phyloP scores from a whole-genome alignment of 768 basidiomycete genomes.

The Strobilomyces echinocephalus region DNA sequence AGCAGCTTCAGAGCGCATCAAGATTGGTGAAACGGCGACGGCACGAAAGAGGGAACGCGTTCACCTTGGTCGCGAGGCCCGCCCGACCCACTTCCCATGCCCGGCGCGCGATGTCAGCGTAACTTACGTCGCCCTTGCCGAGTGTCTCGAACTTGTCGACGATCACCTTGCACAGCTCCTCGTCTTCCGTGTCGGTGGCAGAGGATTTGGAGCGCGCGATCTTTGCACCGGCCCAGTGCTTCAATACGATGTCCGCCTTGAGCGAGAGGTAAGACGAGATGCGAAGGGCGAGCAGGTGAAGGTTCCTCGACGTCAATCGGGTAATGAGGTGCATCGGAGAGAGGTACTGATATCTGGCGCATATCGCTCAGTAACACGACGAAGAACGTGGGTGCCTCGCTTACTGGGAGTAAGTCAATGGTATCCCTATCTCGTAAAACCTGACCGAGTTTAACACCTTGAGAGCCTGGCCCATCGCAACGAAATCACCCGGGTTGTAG shows the following conservation, averaged over 20 bases:
- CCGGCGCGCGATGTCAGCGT: constrained; percentile 89
- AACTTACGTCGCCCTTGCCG: constrained; percentile 76
- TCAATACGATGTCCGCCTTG: constrained; percentile 81
- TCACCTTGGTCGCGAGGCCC: constrained; percentile 79
- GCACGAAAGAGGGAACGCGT: neutral
- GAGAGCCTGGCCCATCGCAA: constrained; percentile 86
- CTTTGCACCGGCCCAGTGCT: constrained; percentile 95
- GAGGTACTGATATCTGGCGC: constrained; percentile 67
- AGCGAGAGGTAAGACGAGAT: constrained; percentile 81
- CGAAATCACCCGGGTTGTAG: constrained; percentile 88
- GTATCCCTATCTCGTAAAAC: constrained; percentile 88
- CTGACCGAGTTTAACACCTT: constrained; percentile 93
- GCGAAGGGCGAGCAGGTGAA: constrained; percentile 88
- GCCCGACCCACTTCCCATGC: constrained; percentile 88
- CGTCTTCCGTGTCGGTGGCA: constrained; percentile 62
- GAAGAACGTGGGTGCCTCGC: constrained; percentile 21
- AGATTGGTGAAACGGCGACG: neutral
- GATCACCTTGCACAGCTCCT: constrained; percentile 73
- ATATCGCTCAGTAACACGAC: constrained; percentile 1
- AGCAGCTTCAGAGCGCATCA: constrained; percentile 51
- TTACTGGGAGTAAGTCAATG: constrained; percentile 87
- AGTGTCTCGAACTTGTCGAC: constrained; percentile 87
- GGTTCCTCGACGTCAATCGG: constrained; percentile 78
- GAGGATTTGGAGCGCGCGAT: constrained; percentile 69
- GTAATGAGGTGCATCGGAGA: constrained; percentile 78